These are phyloP conservation scores for Ballota nigra DNA, from an alignment of 257 asterid species.

Conservation along the genomic window DNA sequence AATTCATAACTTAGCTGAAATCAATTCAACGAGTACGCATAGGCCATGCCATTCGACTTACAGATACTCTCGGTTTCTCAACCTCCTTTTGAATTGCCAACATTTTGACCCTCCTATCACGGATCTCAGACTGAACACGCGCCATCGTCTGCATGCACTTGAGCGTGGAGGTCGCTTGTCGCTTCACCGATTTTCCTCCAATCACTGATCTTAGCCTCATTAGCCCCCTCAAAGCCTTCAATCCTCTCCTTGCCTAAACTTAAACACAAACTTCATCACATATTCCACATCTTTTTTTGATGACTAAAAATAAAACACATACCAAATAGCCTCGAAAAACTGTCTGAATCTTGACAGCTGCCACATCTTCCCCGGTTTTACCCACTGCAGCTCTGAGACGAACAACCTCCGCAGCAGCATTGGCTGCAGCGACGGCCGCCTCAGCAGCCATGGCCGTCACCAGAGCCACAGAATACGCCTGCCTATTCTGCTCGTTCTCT, in stretches of 20 bases:
- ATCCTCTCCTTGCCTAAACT: slow-evolving; percentile 64
- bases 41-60: slow-evolving; percentile 25
- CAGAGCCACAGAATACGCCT: slow-evolving; percentile 68
- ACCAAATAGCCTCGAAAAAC: slow-evolving; percentile 81
- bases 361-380: slow-evolving; percentile 58
- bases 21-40: slow-evolving; percentile 15
- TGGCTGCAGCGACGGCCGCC: slow-evolving; percentile 82
- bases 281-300: no score
- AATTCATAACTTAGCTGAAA: not conserved
- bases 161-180: slow-evolving; percentile 64
- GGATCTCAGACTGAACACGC: slow-evolving; percentile 69
- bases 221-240: slow-evolving; percentile 69
- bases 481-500: slow-evolving; percentile 64
- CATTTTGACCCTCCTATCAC: slow-evolving; percentile 52
- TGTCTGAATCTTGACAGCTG: slow-evolving; percentile 71
- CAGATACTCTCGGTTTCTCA: slow-evolving; percentile 44
- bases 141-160: slow-evolving; percentile 72
- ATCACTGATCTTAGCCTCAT: slow-evolving; percentile 62
- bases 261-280: not conserved
- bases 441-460: slow-evolving; percentile 86
- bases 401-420: slow-evolving; percentile 84
- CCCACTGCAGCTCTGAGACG: slow-evolving; percentile 59
- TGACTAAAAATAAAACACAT: no score
- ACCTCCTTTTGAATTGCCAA: slow-evolving; percentile 44
- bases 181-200: slow-evolving; percentile 55